These are phyloP conservation scores for Penicillium coffeae DNA, from an alignment of 495 filamentous ascomycete genomes.

Conservation along the genomic window DNA sequence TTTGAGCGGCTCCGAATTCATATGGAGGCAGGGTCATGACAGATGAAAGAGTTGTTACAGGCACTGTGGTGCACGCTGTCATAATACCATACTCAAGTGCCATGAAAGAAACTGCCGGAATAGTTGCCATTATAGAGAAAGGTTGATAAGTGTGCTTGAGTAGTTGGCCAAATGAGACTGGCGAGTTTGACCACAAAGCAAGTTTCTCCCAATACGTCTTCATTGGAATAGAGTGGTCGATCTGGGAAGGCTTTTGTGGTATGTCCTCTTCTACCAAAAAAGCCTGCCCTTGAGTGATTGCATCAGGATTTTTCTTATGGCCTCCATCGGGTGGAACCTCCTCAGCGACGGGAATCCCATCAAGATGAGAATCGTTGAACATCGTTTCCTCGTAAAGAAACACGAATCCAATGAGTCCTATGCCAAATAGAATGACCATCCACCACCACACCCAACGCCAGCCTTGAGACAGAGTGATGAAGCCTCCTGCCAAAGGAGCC, in stretches of 20 bases:
- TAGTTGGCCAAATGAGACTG: constrained; percentile 13
- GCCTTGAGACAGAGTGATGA: constrained; percentile 39
- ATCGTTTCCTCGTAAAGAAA: constrained; percentile 21
- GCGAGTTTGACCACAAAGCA: constrained; percentile 13
- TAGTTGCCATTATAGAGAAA: constrained; percentile 20
- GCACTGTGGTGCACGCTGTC: constrained; percentile 28
- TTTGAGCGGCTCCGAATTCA: constrained; percentile 30
- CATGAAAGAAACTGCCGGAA: constrained; percentile 33
- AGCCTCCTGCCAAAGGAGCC: constrained; percentile 40
- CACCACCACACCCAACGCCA: constrained; percentile 53
- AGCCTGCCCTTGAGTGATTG: too few relatives aligned
- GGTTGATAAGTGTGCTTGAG: constrained; percentile 24
- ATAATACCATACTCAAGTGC: constrained; percentile 32
- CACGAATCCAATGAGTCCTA: constrained; percentile 8
- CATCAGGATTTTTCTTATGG: background rate
- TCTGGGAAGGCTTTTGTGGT: background rate
- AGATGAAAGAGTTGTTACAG: constrained; percentile 25
- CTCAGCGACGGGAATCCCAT: background rate
- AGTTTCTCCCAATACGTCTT: constrained; percentile 17
- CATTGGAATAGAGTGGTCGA: constrained; percentile 17
- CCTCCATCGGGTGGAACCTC: background rate
- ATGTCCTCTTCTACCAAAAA: too few relatives aligned
- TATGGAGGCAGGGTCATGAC: constrained; percentile 34
- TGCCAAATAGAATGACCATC: constrained; percentile 40
- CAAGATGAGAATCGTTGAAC: constrained; percentile 1